These are phyloP conservation scores for Rhizopus arrhizus DNA, from an alignment of 371 early-diverging fungal genomes.

Conservation along the genomic window DNA sequence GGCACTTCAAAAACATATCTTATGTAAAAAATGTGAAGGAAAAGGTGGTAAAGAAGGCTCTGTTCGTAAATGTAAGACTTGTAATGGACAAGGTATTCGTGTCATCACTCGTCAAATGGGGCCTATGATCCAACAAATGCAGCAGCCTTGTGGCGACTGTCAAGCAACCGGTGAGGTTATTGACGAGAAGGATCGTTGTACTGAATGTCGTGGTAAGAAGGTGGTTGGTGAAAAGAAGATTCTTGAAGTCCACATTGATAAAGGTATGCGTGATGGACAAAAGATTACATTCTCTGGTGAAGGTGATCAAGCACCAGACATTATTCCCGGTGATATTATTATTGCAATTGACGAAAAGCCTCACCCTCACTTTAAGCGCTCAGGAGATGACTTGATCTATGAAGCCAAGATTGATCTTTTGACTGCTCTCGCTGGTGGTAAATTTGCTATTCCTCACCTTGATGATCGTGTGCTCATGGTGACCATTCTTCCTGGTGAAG, in stretches of 20 bases:
- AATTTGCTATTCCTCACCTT: constrained; percentile 84
- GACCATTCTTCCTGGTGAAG: constrained; percentile 90
- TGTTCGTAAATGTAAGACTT: constrained; percentile 70
- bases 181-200: constrained; percentile 86
- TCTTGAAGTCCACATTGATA: constrained; percentile 84
- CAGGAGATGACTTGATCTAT: constrained; percentile 83
- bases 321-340: constrained; percentile 82
- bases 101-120: constrained; percentile 92
- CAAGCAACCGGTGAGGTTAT: constrained; percentile 89
- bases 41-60: constrained; percentile 73
- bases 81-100: constrained; percentile 86
- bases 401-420: constrained; percentile 88
- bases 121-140: constrained; percentile 97
- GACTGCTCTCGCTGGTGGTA: constrained; percentile 93
- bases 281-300: constrained; percentile 90
- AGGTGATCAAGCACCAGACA: constrained; percentile 84
- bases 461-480: constrained; percentile 89
- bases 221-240: constrained; percentile 77
- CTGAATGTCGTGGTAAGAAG: constrained; percentile 86
- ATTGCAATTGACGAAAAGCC: constrained; percentile 91
- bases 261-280: constrained; percentile 96
- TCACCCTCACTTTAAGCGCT: constrained; percentile 84
- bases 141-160: constrained; percentile 90
- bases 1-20: constrained; percentile 84
- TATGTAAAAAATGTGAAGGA: constrained; percentile 83